Conservation (phyloP, 1,284 basidiomycete genomes). For the Leccinum griseonigrum region DNA sequence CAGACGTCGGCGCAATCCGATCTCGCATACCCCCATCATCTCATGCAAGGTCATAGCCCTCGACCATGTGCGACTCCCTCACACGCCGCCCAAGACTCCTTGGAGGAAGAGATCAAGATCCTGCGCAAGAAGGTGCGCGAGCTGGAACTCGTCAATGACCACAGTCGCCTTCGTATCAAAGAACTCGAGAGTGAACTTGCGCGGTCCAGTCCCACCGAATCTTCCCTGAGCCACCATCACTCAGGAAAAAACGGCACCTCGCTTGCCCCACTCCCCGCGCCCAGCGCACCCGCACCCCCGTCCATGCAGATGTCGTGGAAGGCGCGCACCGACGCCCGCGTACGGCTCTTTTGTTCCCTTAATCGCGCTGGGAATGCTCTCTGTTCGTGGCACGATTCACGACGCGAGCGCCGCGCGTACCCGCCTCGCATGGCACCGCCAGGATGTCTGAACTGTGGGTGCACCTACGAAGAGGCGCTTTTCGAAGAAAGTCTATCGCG, state of each 20-base stretch:
- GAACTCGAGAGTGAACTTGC: constrained; percentile 47
- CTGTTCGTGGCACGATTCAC: constrained; percentile 84
- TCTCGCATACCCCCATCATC: constrained; percentile 21
- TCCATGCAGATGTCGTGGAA: constrained; percentile 59
- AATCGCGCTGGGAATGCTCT: constrained; percentile 83
- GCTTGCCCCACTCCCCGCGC: constrained; percentile 9
- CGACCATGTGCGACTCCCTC: constrained; percentile 14
- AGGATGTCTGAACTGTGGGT: constrained; percentile 78
- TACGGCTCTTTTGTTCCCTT: constrained; percentile 70
- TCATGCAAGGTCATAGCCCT: constrained; percentile 24
- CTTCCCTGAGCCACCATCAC: constrained; percentile 20
- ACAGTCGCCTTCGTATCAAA: constrained; percentile 43
- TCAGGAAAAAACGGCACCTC: constrained; percentile 11
- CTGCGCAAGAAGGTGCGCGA: constrained; percentile 41
- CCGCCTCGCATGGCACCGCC: constrained; percentile 79
- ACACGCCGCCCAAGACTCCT: constrained; percentile 9
- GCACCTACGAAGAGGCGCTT: constrained; percentile 75
- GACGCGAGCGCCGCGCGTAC: constrained; percentile 70
- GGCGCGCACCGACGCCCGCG: constrained; percentile 65
- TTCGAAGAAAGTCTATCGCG: constrained; percentile 80
- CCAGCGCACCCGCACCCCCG: constrained; percentile 39
- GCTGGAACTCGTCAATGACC: constrained; percentile 47
- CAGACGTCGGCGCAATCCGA: constrained; percentile 29
- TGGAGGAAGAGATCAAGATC: constrained; percentile 40
- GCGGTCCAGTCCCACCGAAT: constrained; percentile 29